Conservation (phyloP, 2,329 filamentous ascomycete species). For the Byssothecium circinans region DNA sequence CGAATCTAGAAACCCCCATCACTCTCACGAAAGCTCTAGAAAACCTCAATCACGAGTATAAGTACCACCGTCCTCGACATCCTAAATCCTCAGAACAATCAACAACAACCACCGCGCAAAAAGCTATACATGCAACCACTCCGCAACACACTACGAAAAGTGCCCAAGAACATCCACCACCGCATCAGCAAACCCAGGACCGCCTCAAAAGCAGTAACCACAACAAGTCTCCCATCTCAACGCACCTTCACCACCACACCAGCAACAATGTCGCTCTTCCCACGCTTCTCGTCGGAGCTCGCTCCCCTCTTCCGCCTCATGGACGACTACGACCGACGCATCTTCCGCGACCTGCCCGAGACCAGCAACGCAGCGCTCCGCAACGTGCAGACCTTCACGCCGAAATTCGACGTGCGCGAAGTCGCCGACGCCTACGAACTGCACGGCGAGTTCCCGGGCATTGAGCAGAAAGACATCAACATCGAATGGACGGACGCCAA, state of each 20-base stretch:
- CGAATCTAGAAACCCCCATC: not conserved
- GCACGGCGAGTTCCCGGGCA: conserved; percentile 76
- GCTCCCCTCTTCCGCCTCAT: conserved; percentile 52
- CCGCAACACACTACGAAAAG: conserved; percentile 34
- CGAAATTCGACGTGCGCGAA: conserved; percentile 79
- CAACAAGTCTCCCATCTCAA: no score
- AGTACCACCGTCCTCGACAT: conserved; percentile 7
- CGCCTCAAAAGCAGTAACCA: no score
- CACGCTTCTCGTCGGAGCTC: conserved; percentile 45
- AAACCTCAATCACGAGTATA: conserved; percentile 1
- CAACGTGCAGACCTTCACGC: conserved; percentile 63
- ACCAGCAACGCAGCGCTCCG: not conserved
- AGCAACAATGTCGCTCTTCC: conserved; percentile 47
- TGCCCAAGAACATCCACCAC: conserved; percentile 35
- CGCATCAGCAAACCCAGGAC: conserved; percentile 30
- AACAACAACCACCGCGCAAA: conserved; percentile 18
- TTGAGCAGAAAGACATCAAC: conserved; percentile 71
- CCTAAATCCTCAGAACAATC: conserved; percentile 23
- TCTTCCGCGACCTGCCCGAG: conserved; percentile 26
- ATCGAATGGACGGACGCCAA: conserved; percentile 79
- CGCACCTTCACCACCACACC: conserved; percentile 26
- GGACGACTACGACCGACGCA: conserved; percentile 50
- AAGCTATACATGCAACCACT: conserved; percentile 41
- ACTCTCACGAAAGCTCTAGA: conserved; percentile 3
- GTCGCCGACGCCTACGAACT: conserved; percentile 70